Evolutionary conservation across 2,329 filamentous ascomycete species (phyloP).

Genomic region (Thielaviopsis populi): DNA sequence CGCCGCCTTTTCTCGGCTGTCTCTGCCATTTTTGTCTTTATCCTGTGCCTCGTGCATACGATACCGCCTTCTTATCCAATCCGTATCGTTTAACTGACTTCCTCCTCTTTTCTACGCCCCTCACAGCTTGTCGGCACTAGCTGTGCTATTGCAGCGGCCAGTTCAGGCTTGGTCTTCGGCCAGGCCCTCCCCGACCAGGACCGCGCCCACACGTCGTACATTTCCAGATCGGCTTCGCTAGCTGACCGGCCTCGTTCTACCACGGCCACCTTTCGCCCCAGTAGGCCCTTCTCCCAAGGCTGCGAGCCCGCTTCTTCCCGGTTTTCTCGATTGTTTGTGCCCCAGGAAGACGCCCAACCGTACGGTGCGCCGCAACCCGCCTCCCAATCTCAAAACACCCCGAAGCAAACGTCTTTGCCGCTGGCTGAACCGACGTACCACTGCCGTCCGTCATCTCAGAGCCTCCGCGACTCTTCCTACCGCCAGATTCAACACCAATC

Average conservation of each 20-base stretch:
- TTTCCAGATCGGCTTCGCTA: slow-evolving; percentile 7
- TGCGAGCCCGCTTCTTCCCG: slow-evolving; percentile 9
- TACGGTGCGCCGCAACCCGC: background rate
- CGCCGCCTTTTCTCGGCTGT: too few relatives aligned
- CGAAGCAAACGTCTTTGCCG: too few relatives aligned
- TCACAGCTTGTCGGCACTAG: slow-evolving; percentile 45
- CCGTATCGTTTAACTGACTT: background rate
- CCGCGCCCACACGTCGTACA: slow-evolving; percentile 19
- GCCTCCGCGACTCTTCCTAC: slow-evolving; percentile 11
- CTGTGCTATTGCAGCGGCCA: slow-evolving; percentile 45
- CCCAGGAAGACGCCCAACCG: background rate
- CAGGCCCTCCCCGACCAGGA: slow-evolving; percentile 28
- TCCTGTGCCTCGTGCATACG: slow-evolving; percentile 11
- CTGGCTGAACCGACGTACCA: slow-evolving; percentile 2
- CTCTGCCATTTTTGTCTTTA: too few relatives aligned
- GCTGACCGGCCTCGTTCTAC: slow-evolving; percentile 6
- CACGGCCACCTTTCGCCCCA: slow-evolving; percentile 5
- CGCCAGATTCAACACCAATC: slow-evolving; percentile 16
- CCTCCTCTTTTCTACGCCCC: background rate
- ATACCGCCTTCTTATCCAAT: background rate
- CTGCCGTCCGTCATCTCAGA: slow-evolving; percentile 10
- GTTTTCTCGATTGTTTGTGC: slow-evolving; percentile 11
- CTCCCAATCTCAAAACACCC: background rate
- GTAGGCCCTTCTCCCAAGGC: slow-evolving; percentile 14
- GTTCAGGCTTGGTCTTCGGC: slow-evolving; percentile 44